These are phyloP conservation scores for Cicer chorassanicum DNA, from an alignment of 306 rosid species.

Conservation along the genomic window DNA sequence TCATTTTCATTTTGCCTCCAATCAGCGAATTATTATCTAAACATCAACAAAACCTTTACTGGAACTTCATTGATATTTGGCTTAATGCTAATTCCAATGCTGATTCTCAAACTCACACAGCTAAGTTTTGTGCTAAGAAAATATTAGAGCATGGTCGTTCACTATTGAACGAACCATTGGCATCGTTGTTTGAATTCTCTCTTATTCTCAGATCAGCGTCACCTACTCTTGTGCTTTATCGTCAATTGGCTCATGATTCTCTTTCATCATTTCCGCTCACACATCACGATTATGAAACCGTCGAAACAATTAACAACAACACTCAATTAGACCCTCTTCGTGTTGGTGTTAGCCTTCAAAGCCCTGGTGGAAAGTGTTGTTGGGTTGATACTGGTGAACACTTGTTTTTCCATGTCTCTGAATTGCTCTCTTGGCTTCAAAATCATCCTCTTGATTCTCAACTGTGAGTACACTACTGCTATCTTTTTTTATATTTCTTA, in stretches of 20 bases:
- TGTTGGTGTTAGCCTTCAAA: conserved; percentile 55
- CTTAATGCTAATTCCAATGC: conserved; percentile 39
- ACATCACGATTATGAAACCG: conserved; percentile 48
- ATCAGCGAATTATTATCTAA: conserved; percentile 80
- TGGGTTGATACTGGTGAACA: conserved; percentile 86
- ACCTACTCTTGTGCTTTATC: conserved; percentile 80
- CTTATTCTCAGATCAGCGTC: conserved; percentile 88
- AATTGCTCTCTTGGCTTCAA: conserved; percentile 63
- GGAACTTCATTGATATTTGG: conserved; percentile 88
- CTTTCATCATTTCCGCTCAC: conserved; percentile 77
- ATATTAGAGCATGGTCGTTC: conserved; percentile 59
- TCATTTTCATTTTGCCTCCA: background rate
- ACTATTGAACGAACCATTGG: conserved; percentile 69
- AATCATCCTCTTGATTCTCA: conserved; percentile 47
- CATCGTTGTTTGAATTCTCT: conserved; percentile 81
- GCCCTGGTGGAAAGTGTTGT: conserved; percentile 76
- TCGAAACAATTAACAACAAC: conserved; percentile 37
- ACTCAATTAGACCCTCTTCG: conserved; percentile 53
- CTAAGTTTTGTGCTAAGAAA: conserved; percentile 71
- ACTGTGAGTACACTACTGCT: conserved; percentile 52
- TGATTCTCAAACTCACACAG: conserved; percentile 44
- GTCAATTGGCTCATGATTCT: conserved; percentile 79
- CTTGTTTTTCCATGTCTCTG: conserved; percentile 66
- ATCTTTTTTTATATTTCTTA: background rate
- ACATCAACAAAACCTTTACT: conserved; percentile 64